Evolutionary conservation across 2,329 filamentous ascomycete species (phyloP).

Genomic region (Fusarium penzigii): DNA sequence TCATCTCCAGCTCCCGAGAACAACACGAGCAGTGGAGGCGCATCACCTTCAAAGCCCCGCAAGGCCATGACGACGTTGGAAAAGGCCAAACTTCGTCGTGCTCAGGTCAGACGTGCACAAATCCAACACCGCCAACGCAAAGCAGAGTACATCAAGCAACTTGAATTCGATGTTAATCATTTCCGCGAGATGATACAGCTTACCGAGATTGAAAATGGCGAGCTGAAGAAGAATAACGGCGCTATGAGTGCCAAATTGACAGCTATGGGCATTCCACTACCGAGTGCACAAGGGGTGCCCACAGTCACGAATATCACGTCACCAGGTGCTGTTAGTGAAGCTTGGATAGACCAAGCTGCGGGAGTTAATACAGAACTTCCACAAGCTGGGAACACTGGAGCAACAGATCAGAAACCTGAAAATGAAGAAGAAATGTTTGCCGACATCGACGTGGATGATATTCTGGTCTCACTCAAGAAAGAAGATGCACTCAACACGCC

Average conservation of each 20-base stretch:
- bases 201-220: conserved; percentile 40
- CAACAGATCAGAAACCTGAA: background rate
- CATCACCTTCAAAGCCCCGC: conserved; percentile 18
- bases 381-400: background rate
- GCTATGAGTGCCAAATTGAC: conserved; percentile 39
- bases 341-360: conserved; percentile 23
- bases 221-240: conserved; percentile 45
- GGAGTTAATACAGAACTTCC: background rate
- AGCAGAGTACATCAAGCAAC: conserved; percentile 54
- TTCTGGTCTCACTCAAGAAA: conserved; percentile 44
- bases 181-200: conserved; percentile 49
- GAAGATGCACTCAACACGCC: conserved; percentile 45
- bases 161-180: conserved; percentile 52
- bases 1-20: conserved; percentile 9
- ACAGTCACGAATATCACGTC: background rate
- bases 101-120: conserved; percentile 55
- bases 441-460: conserved; percentile 38
- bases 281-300: conserved; percentile 9
- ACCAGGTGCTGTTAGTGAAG: conserved; percentile 3
- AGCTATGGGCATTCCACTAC: conserved; percentile 24
- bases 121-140: conserved; percentile 58
- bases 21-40: conserved; percentile 8
- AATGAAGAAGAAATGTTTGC: conserved; percentile 32
- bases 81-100: conserved; percentile 49
- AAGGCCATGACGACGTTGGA: conserved; percentile 31